Evolutionary conservation across 345 rosid genomes (phyloP).

Genomic region (Jatropha curcas): DNA sequence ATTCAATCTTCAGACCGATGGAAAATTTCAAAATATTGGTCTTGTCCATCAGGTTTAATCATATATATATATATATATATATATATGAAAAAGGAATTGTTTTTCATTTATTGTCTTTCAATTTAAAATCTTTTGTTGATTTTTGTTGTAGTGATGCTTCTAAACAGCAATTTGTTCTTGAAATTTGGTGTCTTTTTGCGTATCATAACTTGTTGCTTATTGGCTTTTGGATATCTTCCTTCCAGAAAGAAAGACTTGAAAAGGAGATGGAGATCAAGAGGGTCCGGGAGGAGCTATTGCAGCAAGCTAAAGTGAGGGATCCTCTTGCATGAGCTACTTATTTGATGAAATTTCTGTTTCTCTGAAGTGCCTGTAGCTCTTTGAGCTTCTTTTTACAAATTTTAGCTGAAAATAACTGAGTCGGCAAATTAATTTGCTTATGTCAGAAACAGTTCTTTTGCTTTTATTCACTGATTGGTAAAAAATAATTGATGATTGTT

Average conservation of each 20-base stretch:
- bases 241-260: slow-evolving; percentile 62
- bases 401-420: slow-evolving; percentile 5
- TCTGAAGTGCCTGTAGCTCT: not conserved
- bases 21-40: not conserved
- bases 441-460: not conserved
- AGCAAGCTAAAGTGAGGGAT: slow-evolving; percentile 47
- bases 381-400: not conserved
- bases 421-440: slow-evolving; percentile 5
- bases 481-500: not conserved
- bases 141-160: not conserved
- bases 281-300: slow-evolving; percentile 54
- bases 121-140: not conserved
- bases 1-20: not conserved
- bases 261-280: slow-evolving; percentile 57
- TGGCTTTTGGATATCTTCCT: not conserved
- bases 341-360: not conserved
- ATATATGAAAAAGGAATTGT: not conserved
- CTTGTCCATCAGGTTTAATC: not conserved
- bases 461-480: not conserved
- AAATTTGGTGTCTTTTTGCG: not conserved
- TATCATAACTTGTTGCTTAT: not conserved
- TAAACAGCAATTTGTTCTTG: not conserved
- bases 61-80: too few species aligned
- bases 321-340: slow-evolving; percentile 38
- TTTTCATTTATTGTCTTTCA: too few species aligned